Base-by-base conservation (phyloP, 108 stramenopile species). In the Thalassiosira profunda region DNA sequence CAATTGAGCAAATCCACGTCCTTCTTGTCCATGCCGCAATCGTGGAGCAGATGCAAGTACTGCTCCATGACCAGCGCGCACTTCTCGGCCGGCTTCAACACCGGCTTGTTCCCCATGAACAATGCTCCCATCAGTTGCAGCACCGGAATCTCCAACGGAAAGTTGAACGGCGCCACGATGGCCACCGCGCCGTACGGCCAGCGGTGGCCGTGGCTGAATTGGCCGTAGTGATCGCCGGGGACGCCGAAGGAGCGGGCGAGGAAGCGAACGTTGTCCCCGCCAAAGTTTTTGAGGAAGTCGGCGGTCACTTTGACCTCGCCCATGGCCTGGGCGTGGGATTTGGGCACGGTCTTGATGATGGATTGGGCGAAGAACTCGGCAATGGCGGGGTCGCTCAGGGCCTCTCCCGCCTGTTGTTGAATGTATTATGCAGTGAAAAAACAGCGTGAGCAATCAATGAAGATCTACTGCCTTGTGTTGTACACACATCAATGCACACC, bases 101-200 rank as follows among this genome's bases (percentile, higher is more conserved):
- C 84, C 0, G 95, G 93, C 65, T 98, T 98, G 86, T 99, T 99
- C 7, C 98, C 98, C 98, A 99, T 99, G 83, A 82, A 98, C 15
- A 99, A 79, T 5, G 98, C 92, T 20, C 98, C 98, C 97, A 99
- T 98, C 28, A 97, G 59, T 76, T 99, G 98, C 52, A 98, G 79
- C 7, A 93, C 94, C 3, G 97, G 95, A 74, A 98, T 98, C 71
- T 98, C 98, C 54, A 98, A 49, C 3, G 95, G 94, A 65, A 98
- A 98, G 66, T 99, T 99, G 76, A 99, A 99, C 5, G 98, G 98
- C 15, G 95, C 84, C 20, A 99, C 81, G 24, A 99, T 74, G 4
- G 94, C 96, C 5, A 97, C 96, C 0, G 97, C 88, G 21, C 98
- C 98, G 71, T 88, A 99, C 0, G 98, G 98, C 96, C 94, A 98